Base-by-base conservation (phyloP, 805 yeast genomes). In the Tetrapisispora namnaoensis region DNA sequence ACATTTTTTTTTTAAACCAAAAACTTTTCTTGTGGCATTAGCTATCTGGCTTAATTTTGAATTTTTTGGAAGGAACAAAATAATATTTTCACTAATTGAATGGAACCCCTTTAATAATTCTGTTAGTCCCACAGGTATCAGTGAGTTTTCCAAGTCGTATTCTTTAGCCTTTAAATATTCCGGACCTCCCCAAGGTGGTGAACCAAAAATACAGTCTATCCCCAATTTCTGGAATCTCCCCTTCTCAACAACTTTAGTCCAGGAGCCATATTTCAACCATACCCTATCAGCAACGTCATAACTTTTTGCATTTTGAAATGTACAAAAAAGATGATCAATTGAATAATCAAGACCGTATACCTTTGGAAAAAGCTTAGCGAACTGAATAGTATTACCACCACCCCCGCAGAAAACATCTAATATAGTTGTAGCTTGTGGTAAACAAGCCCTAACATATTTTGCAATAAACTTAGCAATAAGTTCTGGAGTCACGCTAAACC, bases 171-270 rank as follows among this genome's bases (percentile, higher is more conserved):
- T 56, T 44, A 68, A 65, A 62, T 86, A 86, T 2, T 65, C 60
- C 0, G 87, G 84, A 0, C 95, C 95, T 34, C 93, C 95, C 95
- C 95, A 86, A 0, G 95, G 95, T 1, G 95, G 95, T 1, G 91
- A 83, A n/a, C 79, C 74, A 66, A 83, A 86, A 10, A 79, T 71
- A 45, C 81, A 70, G 50, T 63, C 62, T 17, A 58, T 49, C 16
- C 55, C 55, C 4, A 62, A 49, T 10, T 56, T 53, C 10, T 51
- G 47, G 28, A 60, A 54, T 24, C 52, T 53, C 1, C 51, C 50
- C 34, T 52, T 54, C 22, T 53, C 51, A 8, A 56, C 53, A 6
- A 60, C 44, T 18, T 60, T 58, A 6, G 56, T 52, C 73, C 74
- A 82, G 51, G 80, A 82, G 2, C 78, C 79, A 30, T 55, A 64